Evolutionary conservation across 768 basidiomycete genomes (phyloP).

Genomic region (Leccinellum rugosiceps): DNA sequence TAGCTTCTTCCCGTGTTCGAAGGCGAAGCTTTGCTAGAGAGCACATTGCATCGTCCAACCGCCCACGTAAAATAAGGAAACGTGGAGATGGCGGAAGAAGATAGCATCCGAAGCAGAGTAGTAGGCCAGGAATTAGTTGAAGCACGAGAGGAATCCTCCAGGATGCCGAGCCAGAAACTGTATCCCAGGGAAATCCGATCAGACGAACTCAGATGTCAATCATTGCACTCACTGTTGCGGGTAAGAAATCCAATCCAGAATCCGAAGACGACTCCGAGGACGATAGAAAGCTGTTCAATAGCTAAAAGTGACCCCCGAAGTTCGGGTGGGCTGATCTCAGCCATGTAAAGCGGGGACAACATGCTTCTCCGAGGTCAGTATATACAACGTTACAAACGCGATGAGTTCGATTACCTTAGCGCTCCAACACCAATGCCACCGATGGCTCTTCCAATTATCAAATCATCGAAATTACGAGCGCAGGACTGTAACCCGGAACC

Average conservation of each 20-base stretch:
- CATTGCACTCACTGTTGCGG: slow-evolving; percentile 46
- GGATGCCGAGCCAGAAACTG: slow-evolving; percentile 61
- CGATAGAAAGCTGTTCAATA: slow-evolving; percentile 78
- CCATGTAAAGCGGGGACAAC: slow-evolving; percentile 79
- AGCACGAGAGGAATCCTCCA: slow-evolving; percentile 78
- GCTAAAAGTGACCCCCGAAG: slow-evolving; percentile 76
- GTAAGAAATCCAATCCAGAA: slow-evolving; percentile 83
- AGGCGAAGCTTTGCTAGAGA: slow-evolving; percentile 54
- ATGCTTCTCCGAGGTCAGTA: slow-evolving; percentile 44
- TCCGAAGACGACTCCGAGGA: slow-evolving; percentile 75
- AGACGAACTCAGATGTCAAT: not conserved
- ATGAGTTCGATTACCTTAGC: slow-evolving; percentile 43
- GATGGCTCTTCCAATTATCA: slow-evolving; percentile 68
- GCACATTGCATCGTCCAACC: slow-evolving; percentile 51
- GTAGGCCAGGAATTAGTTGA: slow-evolving; percentile 65
- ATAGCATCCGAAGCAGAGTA: slow-evolving; percentile 59
- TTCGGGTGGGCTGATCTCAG: slow-evolving; percentile 81
- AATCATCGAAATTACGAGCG: slow-evolving; percentile 51
- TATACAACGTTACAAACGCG: slow-evolving; percentile 5
- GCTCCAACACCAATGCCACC: slow-evolving; percentile 83
- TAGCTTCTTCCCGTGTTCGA: slow-evolving; percentile 43
- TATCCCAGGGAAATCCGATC: not conserved
- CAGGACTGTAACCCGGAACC: slow-evolving; percentile 69
- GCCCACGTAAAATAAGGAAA: slow-evolving; percentile 46
- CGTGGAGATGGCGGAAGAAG: slow-evolving; percentile 50